Base-by-base conservation (phyloP, 257 asterid genomes). In the Solanum boliviense region DNA sequence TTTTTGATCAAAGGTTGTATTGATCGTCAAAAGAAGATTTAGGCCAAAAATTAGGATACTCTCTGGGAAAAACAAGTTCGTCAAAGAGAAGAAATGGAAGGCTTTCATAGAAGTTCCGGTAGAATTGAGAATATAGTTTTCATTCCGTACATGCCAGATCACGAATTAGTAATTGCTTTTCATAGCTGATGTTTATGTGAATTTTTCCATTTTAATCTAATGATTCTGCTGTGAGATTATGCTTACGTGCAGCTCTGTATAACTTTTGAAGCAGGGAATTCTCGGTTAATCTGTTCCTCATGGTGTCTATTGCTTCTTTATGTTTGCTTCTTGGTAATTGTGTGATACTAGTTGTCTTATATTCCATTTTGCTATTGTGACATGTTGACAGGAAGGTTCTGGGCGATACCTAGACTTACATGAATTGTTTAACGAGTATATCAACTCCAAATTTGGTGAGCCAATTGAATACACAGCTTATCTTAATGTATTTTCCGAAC, bases 371-470 rank as follows among this genome's bases (percentile, higher is more conserved):
- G 20, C 85, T 82, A 29, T 82, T 31, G 31, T 82, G 85, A 31
- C 44, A 29, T 48, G 27, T 29, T 82, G 85, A 84, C 94, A 97
- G 99, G 99, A 97, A 94, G 94, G 98, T 25, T 88, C 79, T 89
- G 99, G 99, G 86, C 91, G 98, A 87, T 96, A 96, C 91, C 99
- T 97, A 68, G 99, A 97, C 93, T 93, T 97, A 91, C 99, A 97
- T 38, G 99, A 96, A 89, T 88, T 96, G 88, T 95, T 91, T 90
- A 94, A 96, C 88, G 97, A 91, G 65, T 97, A 95, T 88, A 93
- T 94, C 88, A 97, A 97, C 91, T 94, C 96, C 86, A 96, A 96
- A 89, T 97, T 96, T 78, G 99, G 98, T 46, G 92, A 95, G 90
- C 92, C 91, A 31, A 92, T 95, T 89, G 99, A 97, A 89, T 97